phyloP scores from a whole-genome alignment of 768 basidiomycete genomes.

The Lentinula aciculospora region DNA sequence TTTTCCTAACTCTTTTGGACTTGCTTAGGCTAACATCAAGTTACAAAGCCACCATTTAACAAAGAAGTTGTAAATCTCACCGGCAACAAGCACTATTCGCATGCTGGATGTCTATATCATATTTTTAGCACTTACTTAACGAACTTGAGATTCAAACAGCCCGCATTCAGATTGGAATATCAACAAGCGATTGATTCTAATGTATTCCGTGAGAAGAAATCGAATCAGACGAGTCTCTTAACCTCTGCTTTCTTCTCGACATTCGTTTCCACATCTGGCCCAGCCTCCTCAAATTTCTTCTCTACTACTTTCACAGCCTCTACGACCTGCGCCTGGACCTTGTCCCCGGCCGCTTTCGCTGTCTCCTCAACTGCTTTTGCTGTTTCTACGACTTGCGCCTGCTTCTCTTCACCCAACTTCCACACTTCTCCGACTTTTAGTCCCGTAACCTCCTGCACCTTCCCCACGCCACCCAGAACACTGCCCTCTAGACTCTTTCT shows the following conservation, averaged over 20 bases:
- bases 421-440: conserved; percentile 62
- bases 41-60: too few relatives aligned
- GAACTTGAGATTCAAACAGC: too few relatives aligned
- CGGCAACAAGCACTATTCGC: too few relatives aligned
- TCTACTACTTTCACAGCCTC: conserved; percentile 1
- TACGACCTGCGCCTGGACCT: conserved; percentile 12
- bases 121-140: too few relatives aligned
- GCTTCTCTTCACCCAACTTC: conserved; percentile 30
- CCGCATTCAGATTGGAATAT: too few relatives aligned
- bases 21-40: too few relatives aligned
- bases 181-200: too few relatives aligned
- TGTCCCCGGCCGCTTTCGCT: conserved; percentile 12
- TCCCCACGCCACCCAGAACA: conserved; percentile 41
- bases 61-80: too few relatives aligned
- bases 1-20: too few relatives aligned
- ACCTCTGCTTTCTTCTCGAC: conserved; percentile 4
- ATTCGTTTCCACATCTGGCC: neutral
- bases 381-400: conserved; percentile 11
- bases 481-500: conserved; percentile 38
- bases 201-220: too few relatives aligned
- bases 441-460: conserved; percentile 66
- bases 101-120: too few relatives aligned
- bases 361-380: neutral
- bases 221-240: conserved; percentile 1
- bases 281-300: conserved; percentile 4